Conservation (phyloP, 768 basidiomycete species). For the Tulasnella sp. region DNA sequence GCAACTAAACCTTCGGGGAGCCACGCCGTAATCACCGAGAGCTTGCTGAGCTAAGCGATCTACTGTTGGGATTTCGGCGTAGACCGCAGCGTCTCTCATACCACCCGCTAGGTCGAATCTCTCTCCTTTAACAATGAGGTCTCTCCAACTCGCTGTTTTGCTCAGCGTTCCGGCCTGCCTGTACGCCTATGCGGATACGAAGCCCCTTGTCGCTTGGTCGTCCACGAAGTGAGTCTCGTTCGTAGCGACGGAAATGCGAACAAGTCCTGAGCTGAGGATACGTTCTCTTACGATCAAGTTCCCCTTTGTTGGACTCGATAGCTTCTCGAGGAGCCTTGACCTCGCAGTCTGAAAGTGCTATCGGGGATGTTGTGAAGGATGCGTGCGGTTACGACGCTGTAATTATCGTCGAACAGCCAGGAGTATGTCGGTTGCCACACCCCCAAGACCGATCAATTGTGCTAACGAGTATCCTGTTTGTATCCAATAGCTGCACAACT, state of each 20-base stretch:
- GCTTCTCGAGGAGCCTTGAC: not conserved
- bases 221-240: not conserved
- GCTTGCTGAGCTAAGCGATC: not conserved
- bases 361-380: not conserved
- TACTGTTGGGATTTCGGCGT: not conserved
- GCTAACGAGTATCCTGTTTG: not conserved
- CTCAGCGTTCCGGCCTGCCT: not conserved
- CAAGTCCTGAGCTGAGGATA: not conserved
- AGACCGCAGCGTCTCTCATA: not conserved
- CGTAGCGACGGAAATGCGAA: not conserved
- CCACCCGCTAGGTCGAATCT: not conserved
- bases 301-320: not conserved
- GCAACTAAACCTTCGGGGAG: not conserved
- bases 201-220: conserved; percentile 1
- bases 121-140: not conserved
- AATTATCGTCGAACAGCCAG: conserved; percentile 11
- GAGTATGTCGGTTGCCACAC: conserved; percentile 2
- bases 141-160: not conserved
- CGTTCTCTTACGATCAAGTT: not conserved
- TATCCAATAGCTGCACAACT: conserved; percentile 3
- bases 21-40: not conserved
- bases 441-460: not conserved
- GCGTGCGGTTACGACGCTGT: conserved; percentile 8
- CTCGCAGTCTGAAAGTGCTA: not conserved
- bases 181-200: not conserved